Evolutionary conservation across 352 stramenopile species (phyloP).

Genomic region (Peronospora farinosa): DNA sequence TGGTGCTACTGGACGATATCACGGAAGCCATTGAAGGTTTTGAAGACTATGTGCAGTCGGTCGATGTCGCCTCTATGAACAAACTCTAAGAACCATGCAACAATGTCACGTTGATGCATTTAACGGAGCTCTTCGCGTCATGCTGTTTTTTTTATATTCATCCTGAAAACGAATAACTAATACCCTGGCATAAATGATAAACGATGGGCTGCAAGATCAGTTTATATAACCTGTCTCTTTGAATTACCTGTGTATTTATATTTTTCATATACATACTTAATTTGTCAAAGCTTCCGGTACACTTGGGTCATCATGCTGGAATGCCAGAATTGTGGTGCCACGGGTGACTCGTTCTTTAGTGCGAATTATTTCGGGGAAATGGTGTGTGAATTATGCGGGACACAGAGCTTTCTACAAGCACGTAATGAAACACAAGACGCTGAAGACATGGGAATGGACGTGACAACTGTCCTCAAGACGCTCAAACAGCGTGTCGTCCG

Average conservation of each 20-base stretch:
- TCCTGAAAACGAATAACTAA: neutral
- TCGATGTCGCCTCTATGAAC: slow-evolving; percentile 86
- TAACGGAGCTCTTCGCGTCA: too few relatives aligned
- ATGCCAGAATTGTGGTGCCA: slow-evolving; percentile 69
- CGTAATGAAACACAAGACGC: slow-evolving; percentile 79
- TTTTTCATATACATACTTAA: neutral
- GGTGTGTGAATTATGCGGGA: slow-evolving; percentile 80
- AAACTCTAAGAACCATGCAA: slow-evolving; percentile 56
- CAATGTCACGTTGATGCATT: neutral
- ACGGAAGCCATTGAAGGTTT: slow-evolving; percentile 74
- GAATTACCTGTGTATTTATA: neutral
- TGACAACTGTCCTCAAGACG: slow-evolving; percentile 28
- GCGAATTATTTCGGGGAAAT: slow-evolving; percentile 82
- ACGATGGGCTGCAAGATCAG: neutral
- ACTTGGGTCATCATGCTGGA: slow-evolving; percentile 36
- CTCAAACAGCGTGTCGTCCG: slow-evolving; percentile 35
- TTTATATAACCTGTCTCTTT: neutral
- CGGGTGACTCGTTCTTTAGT: slow-evolving; percentile 74
- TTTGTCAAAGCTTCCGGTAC: neutral
- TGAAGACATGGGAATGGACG: slow-evolving; percentile 64
- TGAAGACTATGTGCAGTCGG: slow-evolving; percentile 81
- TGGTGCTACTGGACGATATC: slow-evolving; percentile 78
- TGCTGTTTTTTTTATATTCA: too few relatives aligned
- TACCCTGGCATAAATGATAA: neutral
- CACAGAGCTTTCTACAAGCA: slow-evolving; percentile 73